A percentile compares a stretch with the other conserved stretches of the same genome.
Conservation (phyloP, 768 basidiomycete genomes). For the Cubamyces sp. region DNA sequence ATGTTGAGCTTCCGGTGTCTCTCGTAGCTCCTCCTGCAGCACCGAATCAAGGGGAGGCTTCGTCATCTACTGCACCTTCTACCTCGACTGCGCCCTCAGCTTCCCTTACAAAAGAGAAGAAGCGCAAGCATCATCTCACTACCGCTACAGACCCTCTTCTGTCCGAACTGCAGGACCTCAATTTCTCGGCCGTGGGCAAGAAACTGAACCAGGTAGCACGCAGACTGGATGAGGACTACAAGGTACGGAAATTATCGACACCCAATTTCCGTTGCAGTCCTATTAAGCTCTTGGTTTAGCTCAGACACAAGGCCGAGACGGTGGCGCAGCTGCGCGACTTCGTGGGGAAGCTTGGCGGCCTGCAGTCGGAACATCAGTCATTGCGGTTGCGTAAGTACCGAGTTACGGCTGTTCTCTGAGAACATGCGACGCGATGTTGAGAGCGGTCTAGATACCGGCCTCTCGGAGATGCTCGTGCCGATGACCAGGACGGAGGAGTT, state of each 20-base stretch:
- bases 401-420: constrained; percentile 1
- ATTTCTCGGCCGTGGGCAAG: constrained; percentile 88
- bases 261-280: background rate
- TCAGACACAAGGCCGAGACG: constrained; percentile 85
- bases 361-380: constrained; percentile 91
- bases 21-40: constrained; percentile 60
- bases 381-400: constrained; percentile 80
- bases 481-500: constrained; percentile 86
- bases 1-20: constrained; percentile 79
- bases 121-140: constrained; percentile 89
- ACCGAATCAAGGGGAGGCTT: constrained; percentile 35
- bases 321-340: constrained; percentile 92
- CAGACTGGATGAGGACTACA: constrained; percentile 90
- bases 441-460: constrained; percentile 71
- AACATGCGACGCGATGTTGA: constrained; percentile 14
- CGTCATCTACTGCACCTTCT: constrained; percentile 36
- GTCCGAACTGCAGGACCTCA: constrained; percentile 83
- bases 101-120: constrained; percentile 72
- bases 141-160: constrained; percentile 79
- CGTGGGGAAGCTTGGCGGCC: constrained; percentile 90
- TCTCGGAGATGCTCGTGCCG: constrained; percentile 91
- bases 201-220: constrained; percentile 80
- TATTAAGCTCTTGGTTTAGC: constrained; percentile 44
- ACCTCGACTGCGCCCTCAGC: constrained; percentile 47
- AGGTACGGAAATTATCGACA: constrained; percentile 48